These are phyloP conservation scores for Rhizopus sp. DNA, from an alignment of 371 early-diverging fungal genomes.

Conservation along the genomic window DNA sequence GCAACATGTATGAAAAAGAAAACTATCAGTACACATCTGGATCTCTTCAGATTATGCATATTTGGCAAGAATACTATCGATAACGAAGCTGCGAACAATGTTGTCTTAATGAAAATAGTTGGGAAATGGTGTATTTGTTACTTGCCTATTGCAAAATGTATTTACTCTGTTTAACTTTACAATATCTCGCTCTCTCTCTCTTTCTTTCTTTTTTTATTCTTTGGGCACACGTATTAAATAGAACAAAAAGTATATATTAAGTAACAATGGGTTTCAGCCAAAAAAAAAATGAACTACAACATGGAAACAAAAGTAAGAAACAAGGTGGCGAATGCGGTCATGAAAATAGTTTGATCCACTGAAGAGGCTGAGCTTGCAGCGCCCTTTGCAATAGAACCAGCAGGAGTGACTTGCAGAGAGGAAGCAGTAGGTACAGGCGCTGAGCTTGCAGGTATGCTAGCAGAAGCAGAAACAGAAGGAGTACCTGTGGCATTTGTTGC, in stretches of 20 bases:
- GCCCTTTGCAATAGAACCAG: conserved; percentile 12
- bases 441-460: conserved; percentile 2
- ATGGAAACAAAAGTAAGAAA: not conserved
- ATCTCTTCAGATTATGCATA: conserved; percentile 20
- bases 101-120: conserved; percentile 12
- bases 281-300: conserved; percentile 2
- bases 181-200: too few species aligned
- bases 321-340: conserved; percentile 7
- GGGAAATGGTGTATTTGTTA: conserved; percentile 18
- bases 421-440: not conserved
- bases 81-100: conserved; percentile 23
- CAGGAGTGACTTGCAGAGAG: conserved; percentile 3
- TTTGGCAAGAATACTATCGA: conserved; percentile 20
- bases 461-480: conserved; percentile 18
- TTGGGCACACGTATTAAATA: not conserved
- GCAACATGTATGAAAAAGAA: conserved; percentile 24
- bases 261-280: conserved; percentile 3
- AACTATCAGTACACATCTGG: conserved; percentile 16
- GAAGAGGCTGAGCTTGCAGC: conserved; percentile 5
- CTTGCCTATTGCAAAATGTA: conserved; percentile 25
- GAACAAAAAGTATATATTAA: not conserved
- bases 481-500: conserved; percentile 8
- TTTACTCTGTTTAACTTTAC: conserved; percentile 5
- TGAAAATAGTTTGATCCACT: conserved; percentile 5
- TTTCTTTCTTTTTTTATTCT: not conserved